phyloP scores from a whole-genome alignment of 805 yeast genomes.

The Helenozyma rhizophorensis region DNA sequence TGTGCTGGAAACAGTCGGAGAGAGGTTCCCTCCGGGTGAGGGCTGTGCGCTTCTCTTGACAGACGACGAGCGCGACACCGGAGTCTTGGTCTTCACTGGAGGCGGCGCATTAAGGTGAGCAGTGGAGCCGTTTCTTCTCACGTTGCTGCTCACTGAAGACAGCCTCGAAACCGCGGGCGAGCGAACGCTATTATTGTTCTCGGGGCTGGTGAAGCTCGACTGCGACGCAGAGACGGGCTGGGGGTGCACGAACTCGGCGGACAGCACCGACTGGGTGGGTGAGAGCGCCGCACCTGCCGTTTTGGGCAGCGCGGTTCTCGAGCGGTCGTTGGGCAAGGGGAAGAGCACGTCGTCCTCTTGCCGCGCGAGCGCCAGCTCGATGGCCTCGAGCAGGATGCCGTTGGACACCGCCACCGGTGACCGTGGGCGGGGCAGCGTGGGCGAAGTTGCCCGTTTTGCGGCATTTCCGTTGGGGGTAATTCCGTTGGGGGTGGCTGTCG shows the following conservation, averaged over 20 bases:
- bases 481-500: background rate
- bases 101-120: constrained; percentile 1
- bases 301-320: constrained; percentile 10
- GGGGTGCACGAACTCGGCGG: constrained; percentile 7
- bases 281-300: constrained; percentile 4
- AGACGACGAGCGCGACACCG: constrained; percentile 19
- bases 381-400: too few species aligned
- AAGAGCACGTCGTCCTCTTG: constrained; percentile 15
- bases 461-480: too few species aligned
- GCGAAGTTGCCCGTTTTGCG: too few species aligned
- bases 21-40: constrained; percentile 6
- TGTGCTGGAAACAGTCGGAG: constrained; percentile 10
- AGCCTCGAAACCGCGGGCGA: constrained; percentile 16
- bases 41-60: constrained; percentile 12
- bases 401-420: too few species aligned
- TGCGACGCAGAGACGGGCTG: constrained; percentile 1
- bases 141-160: constrained; percentile 12
- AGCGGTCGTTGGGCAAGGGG: constrained; percentile 16
- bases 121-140: constrained; percentile 8
- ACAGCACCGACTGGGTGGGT: constrained; percentile 5
- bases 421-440: too few species aligned
- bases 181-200: constrained; percentile 1
- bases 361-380: background rate
- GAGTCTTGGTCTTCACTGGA: constrained; percentile 8
- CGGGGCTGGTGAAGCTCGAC: background rate